Conservation (phyloP, 345 rosid genomes). For the Cardamine occulta region DNA sequence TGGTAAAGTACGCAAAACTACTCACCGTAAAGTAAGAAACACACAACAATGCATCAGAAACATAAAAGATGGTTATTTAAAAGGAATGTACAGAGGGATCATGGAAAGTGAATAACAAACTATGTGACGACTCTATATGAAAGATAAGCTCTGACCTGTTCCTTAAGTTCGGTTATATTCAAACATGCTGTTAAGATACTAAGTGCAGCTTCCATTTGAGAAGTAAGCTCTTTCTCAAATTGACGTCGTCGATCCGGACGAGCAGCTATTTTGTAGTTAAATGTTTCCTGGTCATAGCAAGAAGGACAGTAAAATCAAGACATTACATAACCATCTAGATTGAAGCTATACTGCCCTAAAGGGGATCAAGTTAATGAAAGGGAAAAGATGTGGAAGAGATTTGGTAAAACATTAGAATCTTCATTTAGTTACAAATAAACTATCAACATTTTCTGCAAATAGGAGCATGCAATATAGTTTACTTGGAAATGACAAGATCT, state of each 20-base stretch:
- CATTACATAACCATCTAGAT: slow-evolving; percentile 11
- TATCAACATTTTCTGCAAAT: neutral
- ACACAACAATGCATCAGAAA: neutral
- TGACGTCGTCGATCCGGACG: slow-evolving; percentile 97
- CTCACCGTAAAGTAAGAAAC: slow-evolving; percentile 8
- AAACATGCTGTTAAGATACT: slow-evolving; percentile 81
- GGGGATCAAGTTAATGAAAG: slow-evolving; percentile 3
- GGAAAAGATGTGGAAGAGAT: neutral
- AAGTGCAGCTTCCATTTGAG: slow-evolving; percentile 85
- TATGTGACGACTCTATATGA: slow-evolving; percentile 9
- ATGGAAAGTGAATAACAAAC: slow-evolving; percentile 27
- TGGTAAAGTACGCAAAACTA: slow-evolving; percentile 5
- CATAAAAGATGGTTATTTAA: neutral
- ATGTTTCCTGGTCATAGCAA: slow-evolving; percentile 68
- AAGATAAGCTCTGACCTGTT: slow-evolving; percentile 64
- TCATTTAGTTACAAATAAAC: slow-evolving; percentile 9
- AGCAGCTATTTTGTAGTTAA: slow-evolving; percentile 97
- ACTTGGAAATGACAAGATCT: slow-evolving; percentile 14
- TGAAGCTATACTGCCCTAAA: slow-evolving; percentile 5
- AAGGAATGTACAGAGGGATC: neutral
- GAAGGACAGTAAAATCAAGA: slow-evolving; percentile 25
- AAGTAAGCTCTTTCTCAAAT: slow-evolving; percentile 86
- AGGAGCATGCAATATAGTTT: slow-evolving; percentile 5
- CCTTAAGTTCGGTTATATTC: slow-evolving; percentile 76
- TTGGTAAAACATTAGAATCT: neutral